phyloP scores from a whole-genome alignment of 352 stramenopile genomes.

The Globisporangium solare region DNA sequence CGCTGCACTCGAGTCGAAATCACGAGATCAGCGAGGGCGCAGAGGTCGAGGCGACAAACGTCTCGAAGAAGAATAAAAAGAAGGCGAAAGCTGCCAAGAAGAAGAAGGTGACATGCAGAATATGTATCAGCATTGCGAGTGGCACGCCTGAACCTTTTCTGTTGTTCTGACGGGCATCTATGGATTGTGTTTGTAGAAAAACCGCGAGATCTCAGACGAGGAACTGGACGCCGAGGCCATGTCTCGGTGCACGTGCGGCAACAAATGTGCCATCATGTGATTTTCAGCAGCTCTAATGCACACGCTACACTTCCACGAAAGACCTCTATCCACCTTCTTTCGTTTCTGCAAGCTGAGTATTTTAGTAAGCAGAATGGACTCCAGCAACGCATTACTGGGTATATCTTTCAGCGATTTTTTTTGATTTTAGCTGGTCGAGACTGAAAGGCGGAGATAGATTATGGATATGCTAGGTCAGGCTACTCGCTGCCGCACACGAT shows the following conservation, averaged over 20 bases:
- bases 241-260: constrained; percentile 56
- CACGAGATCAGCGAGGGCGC: background rate
- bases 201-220: constrained; percentile 23
- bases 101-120: constrained; percentile 6
- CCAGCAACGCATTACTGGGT: background rate
- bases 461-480: too few relatives aligned
- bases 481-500: constrained; percentile 28
- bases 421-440: too few relatives aligned
- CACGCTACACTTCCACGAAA: background rate
- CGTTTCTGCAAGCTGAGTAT: background rate
- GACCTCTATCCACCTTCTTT: too few relatives aligned
- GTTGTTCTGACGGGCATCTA: too few relatives aligned
- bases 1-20: too few relatives aligned
- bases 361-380: background rate
- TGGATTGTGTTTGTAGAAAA: constrained; percentile 5
- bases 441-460: background rate
- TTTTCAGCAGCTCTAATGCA: constrained; percentile 1
- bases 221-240: constrained; percentile 57
- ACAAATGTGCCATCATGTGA: constrained; percentile 65
- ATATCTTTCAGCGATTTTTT: too few relatives aligned
- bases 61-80: constrained; percentile 11
- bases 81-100: constrained; percentile 14
- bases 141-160: too few relatives aligned
- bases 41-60: constrained; percentile 6
- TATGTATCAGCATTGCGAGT: too few relatives aligned